Evolutionary conservation across 2,329 filamentous ascomycete species (phyloP).

Genomic region (Cercospora citrullina): DNA sequence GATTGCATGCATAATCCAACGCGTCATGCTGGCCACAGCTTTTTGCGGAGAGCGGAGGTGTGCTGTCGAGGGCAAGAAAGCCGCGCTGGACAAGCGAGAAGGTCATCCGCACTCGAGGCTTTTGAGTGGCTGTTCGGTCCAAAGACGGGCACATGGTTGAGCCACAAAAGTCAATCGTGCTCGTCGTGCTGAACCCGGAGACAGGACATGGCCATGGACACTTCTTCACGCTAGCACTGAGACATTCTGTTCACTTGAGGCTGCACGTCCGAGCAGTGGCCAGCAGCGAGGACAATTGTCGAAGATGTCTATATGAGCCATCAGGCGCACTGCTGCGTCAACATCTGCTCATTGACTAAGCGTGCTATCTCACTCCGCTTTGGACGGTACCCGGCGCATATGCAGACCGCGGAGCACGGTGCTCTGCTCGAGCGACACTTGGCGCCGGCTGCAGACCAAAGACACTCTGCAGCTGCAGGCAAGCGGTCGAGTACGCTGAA

Average conservation of each 20-base stretch:
- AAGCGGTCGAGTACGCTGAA: slow-evolving; percentile 7
- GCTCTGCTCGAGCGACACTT: not conserved
- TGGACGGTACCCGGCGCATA: not conserved
- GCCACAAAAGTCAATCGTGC: slow-evolving; percentile 15
- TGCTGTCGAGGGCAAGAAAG: not conserved
- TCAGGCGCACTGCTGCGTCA: not conserved
- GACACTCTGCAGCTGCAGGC: slow-evolving; percentile 10
- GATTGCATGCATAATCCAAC: slow-evolving; percentile 2
- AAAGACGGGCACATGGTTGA: slow-evolving; percentile 11
- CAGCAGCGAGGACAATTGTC: not conserved
- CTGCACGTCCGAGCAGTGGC: not conserved
- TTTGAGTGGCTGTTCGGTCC: slow-evolving; percentile 4
- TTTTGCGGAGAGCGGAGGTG: slow-evolving; percentile 3
- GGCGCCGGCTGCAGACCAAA: not conserved
- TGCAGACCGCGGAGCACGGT: not conserved
- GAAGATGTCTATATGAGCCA: not conserved
- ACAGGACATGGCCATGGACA: not conserved
- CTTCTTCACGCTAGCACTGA: not conserved
- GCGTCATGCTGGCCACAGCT: not conserved
- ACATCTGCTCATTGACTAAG: not conserved
- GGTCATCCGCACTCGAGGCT: not conserved
- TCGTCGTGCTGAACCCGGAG: not conserved
- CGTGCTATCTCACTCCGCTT: not conserved
- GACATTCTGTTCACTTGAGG: not conserved
- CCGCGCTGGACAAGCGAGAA: not conserved